Conservation (phyloP, 768 basidiomycete species). For the Cystofilobasidium capitatum region DNA sequence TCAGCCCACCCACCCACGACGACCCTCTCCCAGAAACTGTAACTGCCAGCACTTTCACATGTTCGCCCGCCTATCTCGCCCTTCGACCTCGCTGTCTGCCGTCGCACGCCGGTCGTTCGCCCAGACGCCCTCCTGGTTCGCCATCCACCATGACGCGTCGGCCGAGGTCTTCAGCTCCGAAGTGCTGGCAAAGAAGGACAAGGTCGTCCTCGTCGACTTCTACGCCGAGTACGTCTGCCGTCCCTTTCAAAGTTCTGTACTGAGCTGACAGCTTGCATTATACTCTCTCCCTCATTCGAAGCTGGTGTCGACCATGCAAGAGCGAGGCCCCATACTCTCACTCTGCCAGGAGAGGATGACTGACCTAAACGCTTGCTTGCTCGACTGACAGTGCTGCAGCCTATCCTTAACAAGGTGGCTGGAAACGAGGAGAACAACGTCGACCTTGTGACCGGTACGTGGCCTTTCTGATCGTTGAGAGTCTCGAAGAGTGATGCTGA, state of each 20-base stretch:
- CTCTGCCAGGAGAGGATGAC: background rate
- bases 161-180: background rate
- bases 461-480: no score
- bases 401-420: constrained; percentile 30
- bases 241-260: background rate
- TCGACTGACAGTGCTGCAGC: constrained; percentile 30
- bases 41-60: no score
- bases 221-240: constrained; percentile 31
- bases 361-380: background rate
- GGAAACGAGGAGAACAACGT: constrained; percentile 3
- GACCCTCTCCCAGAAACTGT: no score
- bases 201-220: constrained; percentile 36
- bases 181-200: background rate
- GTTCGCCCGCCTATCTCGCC: background rate
- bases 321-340: background rate
- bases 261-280: background rate
- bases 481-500: background rate
- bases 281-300: no score
- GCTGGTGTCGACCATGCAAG: constrained; percentile 19
- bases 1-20: no score
- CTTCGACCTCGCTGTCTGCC: background rate
- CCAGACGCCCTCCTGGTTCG: background rate
- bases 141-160: background rate
- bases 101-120: background rate
- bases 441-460: constrained; percentile 16